Base-by-base conservation (phyloP, 2,329 filamentous ascomycete species). In the Monilinia fructicola region DNA sequence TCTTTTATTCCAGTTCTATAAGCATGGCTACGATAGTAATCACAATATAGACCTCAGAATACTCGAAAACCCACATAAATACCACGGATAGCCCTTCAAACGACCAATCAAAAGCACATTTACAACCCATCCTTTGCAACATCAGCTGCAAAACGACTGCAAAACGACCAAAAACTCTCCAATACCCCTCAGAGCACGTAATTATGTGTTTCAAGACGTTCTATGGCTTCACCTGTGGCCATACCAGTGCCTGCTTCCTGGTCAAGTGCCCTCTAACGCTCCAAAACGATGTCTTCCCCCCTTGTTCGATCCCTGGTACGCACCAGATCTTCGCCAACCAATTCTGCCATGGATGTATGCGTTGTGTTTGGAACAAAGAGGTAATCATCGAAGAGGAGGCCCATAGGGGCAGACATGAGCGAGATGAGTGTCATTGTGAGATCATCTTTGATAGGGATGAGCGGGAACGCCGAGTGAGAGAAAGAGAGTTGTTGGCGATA, bases 141-240 rank as follows among this genome's bases (percentile, higher is more conserved):
- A 26, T n/a, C 18, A 65, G 26, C 46, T n/a, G 21, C 16, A 21
- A 18, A 21, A 16, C 4, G 42, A 28, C 46, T 42, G 21, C 16
- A 21, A 18, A 21, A 16, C 4, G 42, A 28, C 46, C 31, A 46
- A 14, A n/a, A 64, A 16, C 38, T 55, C 21, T 11, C 42, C 21
- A 14, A 38, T 55, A 60, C 50, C 44, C 26, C 35, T 40, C 53
- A n/a, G n/a, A 38, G 23, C 26, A 48, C 38, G 35, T 54, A 12
- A 23, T 16, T 3, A 84, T 84, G 82, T 84, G 82, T 70, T 77
- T 82, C 72, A 74, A 76, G 42, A 80, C 82, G 71, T 82, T 77
- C 69, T 72, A 81, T 56, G 78, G 77, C 64, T 84, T 82, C 73
- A 78, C 74, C 44, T 84, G 82, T 71, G 82, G 81, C 21, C 82